phyloP scores from a whole-genome alignment of 805 yeast species.

The Clavispora phyllophila region DNA sequence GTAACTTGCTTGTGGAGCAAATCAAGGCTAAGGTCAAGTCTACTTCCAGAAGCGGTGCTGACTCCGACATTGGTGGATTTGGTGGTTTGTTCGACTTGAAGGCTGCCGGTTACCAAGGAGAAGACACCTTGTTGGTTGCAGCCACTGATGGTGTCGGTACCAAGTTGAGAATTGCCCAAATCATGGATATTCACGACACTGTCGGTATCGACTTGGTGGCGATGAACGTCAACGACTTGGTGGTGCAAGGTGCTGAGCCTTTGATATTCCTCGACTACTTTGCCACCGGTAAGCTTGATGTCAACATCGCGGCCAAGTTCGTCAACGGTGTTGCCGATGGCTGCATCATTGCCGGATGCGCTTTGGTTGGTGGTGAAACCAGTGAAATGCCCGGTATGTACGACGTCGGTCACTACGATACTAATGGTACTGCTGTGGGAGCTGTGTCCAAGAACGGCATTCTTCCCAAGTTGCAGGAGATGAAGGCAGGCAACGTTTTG shows the following conservation, averaged over 20 bases:
- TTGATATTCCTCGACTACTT: constrained; percentile 91
- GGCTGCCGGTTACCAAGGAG: constrained; percentile 80
- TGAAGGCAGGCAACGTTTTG: constrained; percentile 76
- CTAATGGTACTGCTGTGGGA: constrained; percentile 98
- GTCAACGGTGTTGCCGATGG: constrained; percentile 97
- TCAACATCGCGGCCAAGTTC: constrained; percentile 77
- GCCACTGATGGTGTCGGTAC: constrained; percentile 99
- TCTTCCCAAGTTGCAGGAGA: constrained; percentile 62
- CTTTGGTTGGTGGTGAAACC: constrained; percentile 98
- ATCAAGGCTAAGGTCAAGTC: constrained; percentile 88
- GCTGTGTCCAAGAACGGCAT: constrained; percentile 77
- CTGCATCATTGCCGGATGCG: constrained; percentile 92
- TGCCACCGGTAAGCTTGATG: constrained; percentile 90
- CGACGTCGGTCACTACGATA: constrained; percentile 91
- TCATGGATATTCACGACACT: constrained; percentile 83
- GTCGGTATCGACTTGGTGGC: constrained; percentile 98
- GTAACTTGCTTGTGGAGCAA: constrained; percentile 82
- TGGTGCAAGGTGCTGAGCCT: constrained; percentile 99
- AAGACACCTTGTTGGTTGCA: constrained; percentile 80
- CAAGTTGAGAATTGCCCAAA: constrained; percentile 90
- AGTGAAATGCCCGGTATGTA: constrained; percentile 99
- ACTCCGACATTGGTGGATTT: constrained; percentile 97
- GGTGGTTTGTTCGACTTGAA: constrained; percentile 94
- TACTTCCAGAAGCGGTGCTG: constrained; percentile 93
- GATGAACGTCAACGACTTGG: constrained; percentile 96